These are phyloP conservation scores for Moesziomyces antarcticus DNA, from an alignment of 1,284 basidiomycete species.

Conservation along the genomic window DNA sequence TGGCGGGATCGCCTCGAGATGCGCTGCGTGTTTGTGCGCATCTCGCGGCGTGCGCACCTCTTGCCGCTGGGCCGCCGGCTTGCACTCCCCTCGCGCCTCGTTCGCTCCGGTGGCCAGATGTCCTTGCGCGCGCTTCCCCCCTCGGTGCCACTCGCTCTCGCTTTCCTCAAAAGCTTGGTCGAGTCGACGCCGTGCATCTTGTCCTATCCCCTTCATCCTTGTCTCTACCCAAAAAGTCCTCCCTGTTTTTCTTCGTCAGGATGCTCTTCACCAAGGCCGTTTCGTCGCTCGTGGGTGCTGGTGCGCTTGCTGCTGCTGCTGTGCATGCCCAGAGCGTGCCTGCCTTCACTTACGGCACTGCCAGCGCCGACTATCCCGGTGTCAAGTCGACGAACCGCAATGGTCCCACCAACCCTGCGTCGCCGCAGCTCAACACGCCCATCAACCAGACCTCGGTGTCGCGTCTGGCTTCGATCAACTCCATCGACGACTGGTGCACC, in stretches of 20 bases:
- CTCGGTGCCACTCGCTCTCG: no score
- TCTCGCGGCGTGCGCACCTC: no score
- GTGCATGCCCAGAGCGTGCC: slow-evolving; percentile 26
- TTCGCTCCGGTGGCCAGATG: no score
- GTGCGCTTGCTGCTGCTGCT: slow-evolving; percentile 24
- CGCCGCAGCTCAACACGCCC: slow-evolving; percentile 60
- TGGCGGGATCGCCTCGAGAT: no score
- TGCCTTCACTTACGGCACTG: slow-evolving; percentile 60
- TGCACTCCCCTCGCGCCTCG: no score
- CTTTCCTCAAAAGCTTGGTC: no score
- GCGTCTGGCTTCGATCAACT: slow-evolving; percentile 65
- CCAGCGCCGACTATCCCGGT: slow-evolving; percentile 52
- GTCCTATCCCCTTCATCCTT: slow-evolving; percentile 7
- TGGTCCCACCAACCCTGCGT: slow-evolving; percentile 61
- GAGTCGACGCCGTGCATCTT: no score
- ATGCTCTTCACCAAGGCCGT: slow-evolving; percentile 51
- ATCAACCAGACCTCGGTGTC: slow-evolving; percentile 64
- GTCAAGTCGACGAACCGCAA: slow-evolving; percentile 49
- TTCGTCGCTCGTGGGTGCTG: slow-evolving; percentile 33
- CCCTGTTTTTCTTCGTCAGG: background rate
- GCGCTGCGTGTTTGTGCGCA: no score
- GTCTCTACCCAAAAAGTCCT: background rate
- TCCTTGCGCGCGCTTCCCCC: no score
- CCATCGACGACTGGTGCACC: slow-evolving; percentile 67
- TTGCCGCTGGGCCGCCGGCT: no score